phyloP scores from a whole-genome alignment of 148 eudicot genomes.

The Rhododendron ovatum region DNA sequence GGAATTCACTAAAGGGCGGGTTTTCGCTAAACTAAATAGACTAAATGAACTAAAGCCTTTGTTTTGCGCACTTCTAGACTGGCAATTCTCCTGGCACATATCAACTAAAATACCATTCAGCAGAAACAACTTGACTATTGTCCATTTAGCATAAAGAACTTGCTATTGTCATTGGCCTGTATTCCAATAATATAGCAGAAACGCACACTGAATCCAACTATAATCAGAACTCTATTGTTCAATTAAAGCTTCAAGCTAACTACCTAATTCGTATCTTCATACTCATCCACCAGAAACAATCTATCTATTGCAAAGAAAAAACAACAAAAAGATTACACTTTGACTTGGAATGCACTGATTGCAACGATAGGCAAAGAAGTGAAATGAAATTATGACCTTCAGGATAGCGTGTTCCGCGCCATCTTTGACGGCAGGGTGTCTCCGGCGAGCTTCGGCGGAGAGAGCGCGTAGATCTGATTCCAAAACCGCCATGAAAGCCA shows the following conservation, averaged over 20 bases:
- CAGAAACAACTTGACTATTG: neutral
- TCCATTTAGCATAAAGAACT: too few relatives aligned
- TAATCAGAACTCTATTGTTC: neutral
- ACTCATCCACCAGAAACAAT: neutral
- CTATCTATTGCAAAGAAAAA: neutral
- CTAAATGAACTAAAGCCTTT: too few relatives aligned
- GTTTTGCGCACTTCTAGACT: neutral
- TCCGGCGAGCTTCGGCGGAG: conserved; percentile 95
- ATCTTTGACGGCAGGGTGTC: conserved; percentile 89
- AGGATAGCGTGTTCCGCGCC: conserved; percentile 98
- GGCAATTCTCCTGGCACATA: neutral
- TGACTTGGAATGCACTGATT: neutral
- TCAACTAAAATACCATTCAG: too few relatives aligned
- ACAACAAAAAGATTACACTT: neutral
- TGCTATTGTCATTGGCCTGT: neutral
- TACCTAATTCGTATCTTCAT: too few relatives aligned
- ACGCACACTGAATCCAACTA: neutral
- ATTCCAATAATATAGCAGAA: neutral
- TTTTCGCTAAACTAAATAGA: too few relatives aligned
- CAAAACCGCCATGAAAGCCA: conserved; percentile 91
- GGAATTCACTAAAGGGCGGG: neutral
- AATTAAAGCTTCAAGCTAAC: neutral
- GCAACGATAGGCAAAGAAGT: neutral
- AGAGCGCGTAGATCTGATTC: conserved; percentile 98
- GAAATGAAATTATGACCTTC: conserved; percentile 42